phyloP scores from a whole-genome alignment of 1,284 basidiomycete genomes.

The Hymenochaete sp. region DNA sequence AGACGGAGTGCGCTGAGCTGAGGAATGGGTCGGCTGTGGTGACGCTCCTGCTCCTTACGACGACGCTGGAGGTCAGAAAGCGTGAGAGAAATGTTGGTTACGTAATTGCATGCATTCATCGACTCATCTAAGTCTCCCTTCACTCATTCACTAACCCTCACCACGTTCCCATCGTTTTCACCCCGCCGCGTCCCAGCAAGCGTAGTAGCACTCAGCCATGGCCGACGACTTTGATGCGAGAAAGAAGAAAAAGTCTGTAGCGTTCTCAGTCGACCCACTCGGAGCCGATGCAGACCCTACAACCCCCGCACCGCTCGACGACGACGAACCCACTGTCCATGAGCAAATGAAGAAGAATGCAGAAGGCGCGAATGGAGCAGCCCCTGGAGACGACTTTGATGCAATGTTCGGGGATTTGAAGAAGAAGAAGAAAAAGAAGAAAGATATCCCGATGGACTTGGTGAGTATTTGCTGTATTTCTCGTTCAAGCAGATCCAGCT shows the following conservation, averaged over 20 bases:
- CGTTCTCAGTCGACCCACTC: slow-evolving; percentile 76
- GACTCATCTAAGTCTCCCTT: too few relatives aligned
- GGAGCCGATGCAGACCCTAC: slow-evolving; percentile 77
- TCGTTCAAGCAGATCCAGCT: neutral
- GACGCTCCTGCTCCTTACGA: slow-evolving; percentile 17
- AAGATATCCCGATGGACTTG: slow-evolving; percentile 77
- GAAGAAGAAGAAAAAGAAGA: slow-evolving; percentile 93
- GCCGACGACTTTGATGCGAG: slow-evolving; percentile 52
- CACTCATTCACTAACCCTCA: slow-evolving; percentile 21
- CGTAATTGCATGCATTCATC: too few relatives aligned
- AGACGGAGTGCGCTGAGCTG: slow-evolving; percentile 19
- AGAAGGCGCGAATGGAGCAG: slow-evolving; percentile 47
- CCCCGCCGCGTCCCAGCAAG: slow-evolving; percentile 19
- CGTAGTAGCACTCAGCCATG: slow-evolving; percentile 26
- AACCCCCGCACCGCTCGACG: slow-evolving; percentile 57
- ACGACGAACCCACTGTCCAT: slow-evolving; percentile 64
- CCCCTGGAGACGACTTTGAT: slow-evolving; percentile 62
- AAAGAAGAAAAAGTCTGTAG: slow-evolving; percentile 77
- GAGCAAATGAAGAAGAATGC: slow-evolving; percentile 57
- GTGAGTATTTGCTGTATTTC: slow-evolving; percentile 43
- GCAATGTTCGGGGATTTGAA: slow-evolving; percentile 83
- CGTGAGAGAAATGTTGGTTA: too few relatives aligned
- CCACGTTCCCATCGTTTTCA: slow-evolving; percentile 18
- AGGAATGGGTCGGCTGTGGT: slow-evolving; percentile 13
- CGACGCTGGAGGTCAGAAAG: too few relatives aligned